Percentiles rank a stretch among this genome's conserved stretches.
Conservation (phyloP, 2,329 filamentous ascomycete species). For the Ophiosphaerella narmari region DNA sequence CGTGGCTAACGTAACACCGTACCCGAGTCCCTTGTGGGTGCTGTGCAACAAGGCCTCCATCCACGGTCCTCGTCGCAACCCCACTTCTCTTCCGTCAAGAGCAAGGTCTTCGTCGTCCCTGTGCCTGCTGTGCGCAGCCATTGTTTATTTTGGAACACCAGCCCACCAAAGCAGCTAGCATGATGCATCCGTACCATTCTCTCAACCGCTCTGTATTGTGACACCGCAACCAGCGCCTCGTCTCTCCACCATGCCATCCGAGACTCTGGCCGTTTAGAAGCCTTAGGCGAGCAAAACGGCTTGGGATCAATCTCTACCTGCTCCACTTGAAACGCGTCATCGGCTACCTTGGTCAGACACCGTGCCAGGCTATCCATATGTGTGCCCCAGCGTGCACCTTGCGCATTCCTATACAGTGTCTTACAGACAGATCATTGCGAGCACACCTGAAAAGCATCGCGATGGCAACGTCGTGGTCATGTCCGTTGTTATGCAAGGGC, state of each 20-base stretch:
- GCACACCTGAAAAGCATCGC: not conserved
- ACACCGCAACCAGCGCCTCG: slow-evolving; percentile 8
- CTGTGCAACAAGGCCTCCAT: slow-evolving; percentile 5
- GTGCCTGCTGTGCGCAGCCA: slow-evolving; percentile 4
- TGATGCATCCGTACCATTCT: not conserved
- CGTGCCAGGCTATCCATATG: too few relatives aligned
- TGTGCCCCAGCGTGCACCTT: too few relatives aligned
- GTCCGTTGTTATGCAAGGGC: slow-evolving; percentile 24
- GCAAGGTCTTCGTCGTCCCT: slow-evolving; percentile 2
- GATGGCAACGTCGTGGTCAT: not conserved
- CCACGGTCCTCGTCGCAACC: not conserved
- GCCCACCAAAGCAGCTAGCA: not conserved
- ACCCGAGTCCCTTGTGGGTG: slow-evolving; percentile 5
- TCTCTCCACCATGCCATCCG: slow-evolving; percentile 20
- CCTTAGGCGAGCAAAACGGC: slow-evolving; percentile 15
- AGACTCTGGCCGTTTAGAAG: slow-evolving; percentile 36
- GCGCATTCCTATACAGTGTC: not conserved
- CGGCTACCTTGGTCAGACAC: not conserved
- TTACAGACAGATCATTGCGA: not conserved
- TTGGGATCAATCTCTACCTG: not conserved
- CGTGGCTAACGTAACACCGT: slow-evolving; percentile 36
- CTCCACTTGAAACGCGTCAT: too few relatives aligned
- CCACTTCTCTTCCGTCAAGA: slow-evolving; percentile 2
- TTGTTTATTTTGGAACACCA: slow-evolving; percentile 1
- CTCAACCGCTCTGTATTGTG: slow-evolving; percentile 1